These are phyloP conservation scores for Grigorovia jiainica DNA, from an alignment of 805 yeast species.

Conservation along the genomic window DNA sequence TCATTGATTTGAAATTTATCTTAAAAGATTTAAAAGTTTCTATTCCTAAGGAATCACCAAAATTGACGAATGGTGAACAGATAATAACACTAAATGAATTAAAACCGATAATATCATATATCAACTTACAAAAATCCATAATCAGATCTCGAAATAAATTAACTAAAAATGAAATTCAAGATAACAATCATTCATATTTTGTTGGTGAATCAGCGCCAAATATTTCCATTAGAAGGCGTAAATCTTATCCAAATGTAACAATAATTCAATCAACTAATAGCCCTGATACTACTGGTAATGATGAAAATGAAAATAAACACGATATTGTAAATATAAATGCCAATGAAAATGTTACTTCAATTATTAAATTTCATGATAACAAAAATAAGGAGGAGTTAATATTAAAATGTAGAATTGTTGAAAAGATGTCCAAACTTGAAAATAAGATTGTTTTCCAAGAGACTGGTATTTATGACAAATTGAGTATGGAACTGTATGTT, in stretches of 20 bases:
- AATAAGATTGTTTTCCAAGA: constrained; percentile 28
- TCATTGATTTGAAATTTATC: constrained; percentile 56
- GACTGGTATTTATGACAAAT: constrained; percentile 40
- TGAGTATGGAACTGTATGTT: constrained; percentile 48
- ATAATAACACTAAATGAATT: constrained; percentile 51
- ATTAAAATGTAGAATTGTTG: constrained; percentile 36
- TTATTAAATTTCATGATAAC: not conserved
- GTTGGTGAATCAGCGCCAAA: constrained; percentile 20
- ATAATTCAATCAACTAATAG: constrained; percentile 12
- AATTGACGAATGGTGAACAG: constrained; percentile 43
- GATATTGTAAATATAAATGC: not conserved
- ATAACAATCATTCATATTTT: constrained; percentile 9
- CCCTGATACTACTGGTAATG: not conserved
- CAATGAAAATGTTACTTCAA: not conserved
- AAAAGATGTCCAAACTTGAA: constrained; percentile 37
- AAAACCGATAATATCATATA: constrained; percentile 50
- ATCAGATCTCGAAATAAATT: constrained; percentile 1
- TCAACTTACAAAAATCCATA: constrained; percentile 37
- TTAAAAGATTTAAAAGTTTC: constrained; percentile 54
- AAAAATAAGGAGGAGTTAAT: constrained; percentile 17
- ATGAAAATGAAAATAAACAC: not conserved
- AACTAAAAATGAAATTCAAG: constrained; percentile 3
- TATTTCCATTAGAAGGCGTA: constrained; percentile 21
- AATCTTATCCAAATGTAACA: constrained; percentile 23
- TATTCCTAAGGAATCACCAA: constrained; percentile 42